Evolutionary conservation across 2,329 filamentous ascomycete genomes (phyloP).

Genomic region (Leptographium radiaticola): DNA sequence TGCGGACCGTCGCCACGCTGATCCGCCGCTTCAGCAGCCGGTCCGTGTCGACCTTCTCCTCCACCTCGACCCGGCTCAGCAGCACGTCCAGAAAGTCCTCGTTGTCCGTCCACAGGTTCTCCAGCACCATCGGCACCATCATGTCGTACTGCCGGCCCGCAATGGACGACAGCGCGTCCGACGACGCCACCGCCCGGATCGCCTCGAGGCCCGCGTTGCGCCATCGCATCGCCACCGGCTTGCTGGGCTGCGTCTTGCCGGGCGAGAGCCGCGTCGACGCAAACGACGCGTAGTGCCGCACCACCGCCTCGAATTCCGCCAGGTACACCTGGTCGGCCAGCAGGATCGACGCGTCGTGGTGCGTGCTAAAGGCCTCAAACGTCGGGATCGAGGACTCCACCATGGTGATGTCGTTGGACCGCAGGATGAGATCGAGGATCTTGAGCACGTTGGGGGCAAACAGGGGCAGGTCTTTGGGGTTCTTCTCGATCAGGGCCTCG

Average conservation of each 20-base stretch:
- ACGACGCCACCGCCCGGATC: constrained; percentile 67
- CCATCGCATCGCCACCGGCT: constrained; percentile 68
- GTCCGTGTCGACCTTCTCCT: constrained; percentile 57
- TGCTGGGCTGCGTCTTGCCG: constrained; percentile 44
- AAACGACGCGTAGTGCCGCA: constrained; percentile 66
- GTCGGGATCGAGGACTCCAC: constrained; percentile 79
- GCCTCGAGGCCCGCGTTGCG: constrained; percentile 62
- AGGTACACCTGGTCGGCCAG: constrained; percentile 78
- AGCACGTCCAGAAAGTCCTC: constrained; percentile 57
- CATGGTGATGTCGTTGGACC: constrained; percentile 80
- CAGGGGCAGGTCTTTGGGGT: constrained; percentile 77
- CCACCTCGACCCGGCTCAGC: constrained; percentile 50
- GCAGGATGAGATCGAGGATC: constrained; percentile 70
- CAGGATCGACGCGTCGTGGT: constrained; percentile 77
- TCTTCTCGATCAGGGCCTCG: constrained; percentile 82
- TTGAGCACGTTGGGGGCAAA: constrained; percentile 77
- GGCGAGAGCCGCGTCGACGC: constrained; percentile 50
- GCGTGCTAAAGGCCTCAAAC: constrained; percentile 76
- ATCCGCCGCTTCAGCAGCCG: constrained; percentile 52
- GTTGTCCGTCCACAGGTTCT: constrained; percentile 70
- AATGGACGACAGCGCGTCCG: constrained; percentile 64
- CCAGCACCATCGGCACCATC: constrained; percentile 72
- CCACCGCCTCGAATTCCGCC: constrained; percentile 68
- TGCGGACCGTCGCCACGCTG: constrained; percentile 68
- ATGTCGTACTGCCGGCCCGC: constrained; percentile 63